Conservation (phyloP, 352 stramenopile species). For the Globisporangium lucens region DNA sequence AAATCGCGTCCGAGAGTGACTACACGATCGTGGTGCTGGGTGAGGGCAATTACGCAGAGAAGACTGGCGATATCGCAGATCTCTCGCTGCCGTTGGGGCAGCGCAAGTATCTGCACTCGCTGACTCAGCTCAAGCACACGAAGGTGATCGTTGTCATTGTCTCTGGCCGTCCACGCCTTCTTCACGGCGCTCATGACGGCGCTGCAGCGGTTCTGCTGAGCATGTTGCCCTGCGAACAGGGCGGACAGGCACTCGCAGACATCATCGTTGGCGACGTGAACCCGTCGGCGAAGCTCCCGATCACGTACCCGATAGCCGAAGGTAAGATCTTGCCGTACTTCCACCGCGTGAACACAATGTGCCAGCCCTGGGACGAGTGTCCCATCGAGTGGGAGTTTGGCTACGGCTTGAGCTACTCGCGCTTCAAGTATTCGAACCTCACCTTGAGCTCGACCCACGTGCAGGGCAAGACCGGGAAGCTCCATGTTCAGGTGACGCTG, state of each 20-base stretch:
- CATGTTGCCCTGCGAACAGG: slow-evolving; percentile 74
- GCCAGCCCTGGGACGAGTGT: slow-evolving; percentile 50
- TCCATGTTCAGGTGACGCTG: slow-evolving; percentile 56
- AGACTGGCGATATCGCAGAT: slow-evolving; percentile 65
- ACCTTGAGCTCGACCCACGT: slow-evolving; percentile 35
- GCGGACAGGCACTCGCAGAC: slow-evolving; percentile 67
- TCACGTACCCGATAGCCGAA: slow-evolving; percentile 64
- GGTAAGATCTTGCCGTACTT: slow-evolving; percentile 65
- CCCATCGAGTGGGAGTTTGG: slow-evolving; percentile 61
- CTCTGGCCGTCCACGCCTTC: slow-evolving; percentile 56
- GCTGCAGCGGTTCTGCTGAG: slow-evolving; percentile 63
- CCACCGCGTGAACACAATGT: slow-evolving; percentile 62
- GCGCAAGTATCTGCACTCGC: slow-evolving; percentile 49
- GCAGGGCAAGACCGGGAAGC: slow-evolving; percentile 17
- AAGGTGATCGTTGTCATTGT: slow-evolving; percentile 75
- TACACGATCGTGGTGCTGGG: slow-evolving; percentile 76
- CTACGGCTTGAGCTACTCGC: slow-evolving; percentile 63
- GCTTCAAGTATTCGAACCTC: slow-evolving; percentile 60
- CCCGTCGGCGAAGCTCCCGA: slow-evolving; percentile 67
- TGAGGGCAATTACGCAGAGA: slow-evolving; percentile 81
- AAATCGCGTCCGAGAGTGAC: slow-evolving; percentile 47
- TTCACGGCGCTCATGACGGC: slow-evolving; percentile 38
- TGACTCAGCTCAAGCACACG: slow-evolving; percentile 49
- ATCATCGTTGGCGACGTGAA: slow-evolving; percentile 68
- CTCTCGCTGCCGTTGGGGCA: slow-evolving; percentile 58